Evolutionary conservation across 2,329 filamentous ascomycete genomes (phyloP), one percentile per base, ranked within the genome.

Genomic region (Rutstroemia sydowiana): DNA sequence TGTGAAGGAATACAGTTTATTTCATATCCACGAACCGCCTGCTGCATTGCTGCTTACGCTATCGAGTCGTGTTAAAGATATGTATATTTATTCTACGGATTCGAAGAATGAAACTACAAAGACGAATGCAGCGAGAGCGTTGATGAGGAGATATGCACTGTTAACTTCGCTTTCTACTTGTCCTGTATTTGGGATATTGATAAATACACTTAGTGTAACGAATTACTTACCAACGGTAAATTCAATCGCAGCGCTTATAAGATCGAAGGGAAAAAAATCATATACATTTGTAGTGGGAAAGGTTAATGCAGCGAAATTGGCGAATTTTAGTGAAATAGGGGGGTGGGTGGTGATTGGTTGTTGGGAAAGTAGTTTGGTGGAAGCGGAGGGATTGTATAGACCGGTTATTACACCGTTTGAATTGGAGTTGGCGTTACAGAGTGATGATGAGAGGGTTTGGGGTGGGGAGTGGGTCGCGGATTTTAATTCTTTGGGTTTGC

Each of bases 231-330:
- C 81, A 13, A 90, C 91, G 0, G 82, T 97, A 37, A 77, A 85
- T 13, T 77, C 85, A 50, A 77, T 96, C 30, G 83, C 87, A 54
- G 68, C 73, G 7, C 79, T 84, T 56, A 95, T 98, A 59, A 77
- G 81, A 0, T 77, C 75, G 0, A 87, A 88, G 0, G 91, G 90
- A 10, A 97, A 97, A 73, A 98, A 97, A 72, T 87, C 82, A 66
- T 98, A 98, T 68, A 88, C 92, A 1, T 88, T 98, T 44, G 93
- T 98, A 2, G 93, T 98, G 0, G 93, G 93, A 54, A 97, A 97
- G 68, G 76, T 98, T 23, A 98, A 97, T 65, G 85, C 91, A 0
- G 92, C 91, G 34, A 98, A 98, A 68, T 77, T 98, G 20, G 93
- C 93, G 45, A 98, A 98, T 69, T 98, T 98, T 70, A 82, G 86